phyloP scores from a whole-genome alignment of 495 filamentous ascomycete species.

The Sordaria brevicollis region DNA sequence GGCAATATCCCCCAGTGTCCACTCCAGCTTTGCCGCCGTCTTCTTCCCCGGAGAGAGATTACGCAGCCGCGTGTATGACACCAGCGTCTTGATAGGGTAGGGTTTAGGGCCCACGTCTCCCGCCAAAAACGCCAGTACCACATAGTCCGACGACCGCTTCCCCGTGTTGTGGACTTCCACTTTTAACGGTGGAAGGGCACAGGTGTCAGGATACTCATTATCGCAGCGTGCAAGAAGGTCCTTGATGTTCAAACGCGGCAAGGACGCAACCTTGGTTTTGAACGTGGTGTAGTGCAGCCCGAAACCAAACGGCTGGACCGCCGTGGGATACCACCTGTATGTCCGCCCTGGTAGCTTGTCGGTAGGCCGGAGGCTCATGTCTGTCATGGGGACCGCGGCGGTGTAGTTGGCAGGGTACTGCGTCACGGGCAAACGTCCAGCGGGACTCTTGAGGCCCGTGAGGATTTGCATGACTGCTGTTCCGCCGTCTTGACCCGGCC shows the following conservation, averaged over 20 bases:
- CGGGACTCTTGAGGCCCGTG: constrained; percentile 41
- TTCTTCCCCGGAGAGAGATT: constrained; percentile 31
- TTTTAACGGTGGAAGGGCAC: constrained; percentile 30
- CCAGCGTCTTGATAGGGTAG: constrained; percentile 53
- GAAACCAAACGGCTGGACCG: constrained; percentile 39
- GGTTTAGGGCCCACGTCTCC: constrained; percentile 48
- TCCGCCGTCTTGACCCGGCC: constrained; percentile 48
- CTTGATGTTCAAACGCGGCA: constrained; percentile 18
- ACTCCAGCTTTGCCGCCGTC: constrained; percentile 29
- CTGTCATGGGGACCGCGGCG: constrained; percentile 25
- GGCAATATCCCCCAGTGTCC: constrained; percentile 49
- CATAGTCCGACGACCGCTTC: constrained; percentile 44
- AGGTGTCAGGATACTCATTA: constrained; percentile 30
- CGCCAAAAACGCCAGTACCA: constrained; percentile 45
- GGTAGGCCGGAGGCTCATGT: constrained; percentile 32
- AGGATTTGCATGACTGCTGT: constrained; percentile 41
- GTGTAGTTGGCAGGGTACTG: constrained; percentile 36
- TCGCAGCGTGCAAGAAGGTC: constrained; percentile 18
- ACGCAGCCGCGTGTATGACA: constrained; percentile 46
- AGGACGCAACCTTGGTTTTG: constrained; percentile 38
- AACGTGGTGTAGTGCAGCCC: constrained; percentile 39
- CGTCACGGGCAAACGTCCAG: constrained; percentile 53
- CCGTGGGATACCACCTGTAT: constrained; percentile 33
- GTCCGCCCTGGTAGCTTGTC: constrained; percentile 21
- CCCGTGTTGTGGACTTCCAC: constrained; percentile 43